These are phyloP conservation scores for Lactarius trivialis DNA, from an alignment of 768 basidiomycete species.

Conservation along the genomic window DNA sequence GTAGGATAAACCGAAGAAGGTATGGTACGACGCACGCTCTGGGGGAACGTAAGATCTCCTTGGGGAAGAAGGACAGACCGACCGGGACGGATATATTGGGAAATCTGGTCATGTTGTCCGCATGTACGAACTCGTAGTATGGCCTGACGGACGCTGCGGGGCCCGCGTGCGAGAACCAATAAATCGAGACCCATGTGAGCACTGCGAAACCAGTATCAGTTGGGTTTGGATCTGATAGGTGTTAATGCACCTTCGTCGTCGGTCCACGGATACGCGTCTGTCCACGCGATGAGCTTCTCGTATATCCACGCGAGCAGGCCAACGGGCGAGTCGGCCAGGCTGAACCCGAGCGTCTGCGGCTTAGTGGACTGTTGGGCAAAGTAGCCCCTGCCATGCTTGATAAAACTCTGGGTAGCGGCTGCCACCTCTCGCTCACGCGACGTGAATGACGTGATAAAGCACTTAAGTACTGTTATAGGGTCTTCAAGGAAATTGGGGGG, in stretches of 20 bases:
- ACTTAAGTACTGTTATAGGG: constrained; percentile 29
- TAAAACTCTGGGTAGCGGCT: constrained; percentile 29
- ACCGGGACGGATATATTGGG: constrained; percentile 33
- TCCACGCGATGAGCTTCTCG: constrained; percentile 28
- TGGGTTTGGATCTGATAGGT: neutral
- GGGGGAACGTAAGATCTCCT: constrained; percentile 36
- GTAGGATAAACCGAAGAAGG: neutral
- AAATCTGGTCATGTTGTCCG: neutral
- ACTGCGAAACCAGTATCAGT: constrained; percentile 32
- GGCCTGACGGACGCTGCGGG: constrained; percentile 53
- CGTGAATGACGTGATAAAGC: constrained; percentile 30
- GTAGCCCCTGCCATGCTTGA: constrained; percentile 35
- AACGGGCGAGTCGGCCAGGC: constrained; percentile 48
- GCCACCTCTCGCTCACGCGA: constrained; percentile 33
- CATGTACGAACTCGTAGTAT: constrained; percentile 41
- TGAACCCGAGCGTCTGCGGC: constrained; percentile 38
- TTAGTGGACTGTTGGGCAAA: constrained; percentile 31
- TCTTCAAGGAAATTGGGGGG: constrained; percentile 25
- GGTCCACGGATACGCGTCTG: constrained; percentile 46
- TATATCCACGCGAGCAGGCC: constrained; percentile 35
- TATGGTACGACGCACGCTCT: constrained; percentile 33
- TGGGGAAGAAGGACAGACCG: constrained; percentile 48
- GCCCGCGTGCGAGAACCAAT: constrained; percentile 52
- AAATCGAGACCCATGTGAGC: constrained; percentile 53
- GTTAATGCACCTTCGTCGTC: constrained; percentile 43